Conservation (phyloP, 768 basidiomycete genomes). For the Calocera viscosa region DNA sequence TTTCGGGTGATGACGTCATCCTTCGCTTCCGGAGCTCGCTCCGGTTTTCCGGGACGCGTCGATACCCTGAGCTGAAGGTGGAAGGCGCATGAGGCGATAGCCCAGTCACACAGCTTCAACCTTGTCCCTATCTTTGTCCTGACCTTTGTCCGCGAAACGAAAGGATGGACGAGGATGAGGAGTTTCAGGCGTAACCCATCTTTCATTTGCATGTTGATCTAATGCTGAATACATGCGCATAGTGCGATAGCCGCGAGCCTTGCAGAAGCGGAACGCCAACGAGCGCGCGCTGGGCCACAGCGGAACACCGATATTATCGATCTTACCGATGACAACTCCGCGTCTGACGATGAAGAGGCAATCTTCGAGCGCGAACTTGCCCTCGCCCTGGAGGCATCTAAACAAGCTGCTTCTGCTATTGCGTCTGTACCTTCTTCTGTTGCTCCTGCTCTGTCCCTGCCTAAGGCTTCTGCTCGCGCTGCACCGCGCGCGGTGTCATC, state of each 20-base stretch:
- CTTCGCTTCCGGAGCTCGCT: no score
- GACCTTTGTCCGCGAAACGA: not conserved
- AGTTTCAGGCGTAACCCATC: not conserved
- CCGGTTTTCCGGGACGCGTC: no score
- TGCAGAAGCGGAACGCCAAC: not conserved
- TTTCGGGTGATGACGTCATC: no score
- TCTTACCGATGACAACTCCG: not conserved
- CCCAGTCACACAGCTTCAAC: no score
- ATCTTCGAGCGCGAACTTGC: slow-evolving; percentile 5
- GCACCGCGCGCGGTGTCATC: not conserved
- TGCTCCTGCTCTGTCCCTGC: not conserved
- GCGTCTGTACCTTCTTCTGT: not conserved
- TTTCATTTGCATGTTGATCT: not conserved
- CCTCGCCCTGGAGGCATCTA: slow-evolving; percentile 5
- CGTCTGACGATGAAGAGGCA: slow-evolving; percentile 5
- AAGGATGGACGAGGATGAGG: slow-evolving; percentile 9
- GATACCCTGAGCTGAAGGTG: no score
- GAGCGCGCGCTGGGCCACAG: not conserved
- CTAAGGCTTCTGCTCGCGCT: not conserved
- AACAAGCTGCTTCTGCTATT: not conserved
- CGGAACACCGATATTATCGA: slow-evolving; percentile 9
- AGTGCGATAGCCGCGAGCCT: slow-evolving; percentile 12
- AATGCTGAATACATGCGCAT: not conserved
- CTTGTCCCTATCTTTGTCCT: no score
- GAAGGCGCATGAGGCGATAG: no score